Evolutionary conservation across 2,329 filamentous ascomycete species (phyloP).

Genomic region (Calcarisporium arbuscula): DNA sequence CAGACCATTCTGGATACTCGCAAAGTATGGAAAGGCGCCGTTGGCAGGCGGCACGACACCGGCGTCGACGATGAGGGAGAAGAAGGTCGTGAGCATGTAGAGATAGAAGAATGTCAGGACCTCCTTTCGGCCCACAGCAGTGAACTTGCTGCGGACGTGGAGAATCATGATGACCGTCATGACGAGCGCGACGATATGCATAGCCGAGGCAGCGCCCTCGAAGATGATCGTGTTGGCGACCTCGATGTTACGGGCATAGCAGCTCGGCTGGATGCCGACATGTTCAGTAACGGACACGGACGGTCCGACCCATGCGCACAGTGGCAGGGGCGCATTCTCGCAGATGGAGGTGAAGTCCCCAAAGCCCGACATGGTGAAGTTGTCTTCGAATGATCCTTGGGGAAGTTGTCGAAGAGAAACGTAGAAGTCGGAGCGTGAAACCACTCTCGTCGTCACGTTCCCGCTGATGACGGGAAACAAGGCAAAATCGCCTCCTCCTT

Average conservation of each 20-base stretch:
- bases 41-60: conserved; percentile 84
- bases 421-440: too few species aligned
- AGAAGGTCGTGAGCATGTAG: conserved; percentile 83
- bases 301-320: conserved; percentile 80
- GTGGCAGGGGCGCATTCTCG: conserved; percentile 73
- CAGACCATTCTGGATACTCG: conserved; percentile 78
- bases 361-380: conserved; percentile 73
- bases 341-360: conserved; percentile 88
- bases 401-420: too few species aligned
- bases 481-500: too few species aligned
- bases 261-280: conserved; percentile 78
- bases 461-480: too few species aligned
- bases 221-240: conserved; percentile 98
- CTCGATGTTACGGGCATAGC: conserved; percentile 92
- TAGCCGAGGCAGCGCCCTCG: conserved; percentile 81
- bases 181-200: conserved; percentile 81
- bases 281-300: conserved; percentile 60
- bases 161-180: conserved; percentile 98
- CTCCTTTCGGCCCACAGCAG: conserved; percentile 74
- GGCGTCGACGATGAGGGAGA: conserved; percentile 85
- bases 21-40: conserved; percentile 81
- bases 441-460: too few species aligned
- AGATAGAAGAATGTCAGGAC: conserved; percentile 93
- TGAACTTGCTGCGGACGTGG: conserved; percentile 95
- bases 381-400: neutral